These are phyloP conservation scores for Picea glauca DNA, from an alignment of 75 land plant species.

Conservation along the genomic window DNA sequence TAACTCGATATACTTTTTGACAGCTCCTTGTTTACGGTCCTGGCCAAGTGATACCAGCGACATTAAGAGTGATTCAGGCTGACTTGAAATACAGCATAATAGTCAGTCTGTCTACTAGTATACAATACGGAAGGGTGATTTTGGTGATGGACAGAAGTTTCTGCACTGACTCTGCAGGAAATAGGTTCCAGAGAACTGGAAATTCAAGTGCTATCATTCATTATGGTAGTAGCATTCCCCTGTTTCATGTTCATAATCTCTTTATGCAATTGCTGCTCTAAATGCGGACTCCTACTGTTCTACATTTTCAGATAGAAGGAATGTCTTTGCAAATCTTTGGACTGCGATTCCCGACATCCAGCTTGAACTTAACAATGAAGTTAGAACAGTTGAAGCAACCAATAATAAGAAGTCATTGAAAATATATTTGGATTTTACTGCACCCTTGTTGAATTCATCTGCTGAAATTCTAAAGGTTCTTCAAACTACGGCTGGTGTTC, in stretches of 20 bases:
- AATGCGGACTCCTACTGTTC: background rate
- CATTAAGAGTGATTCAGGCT: conserved; percentile 42
- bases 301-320: conserved; percentile 50
- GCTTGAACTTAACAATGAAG: conserved; percentile 36
- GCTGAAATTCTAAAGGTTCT: conserved; percentile 49
- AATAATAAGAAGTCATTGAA: conserved; percentile 40
- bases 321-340: conserved; percentile 42
- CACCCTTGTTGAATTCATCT: conserved; percentile 59
- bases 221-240: conserved; percentile 38
- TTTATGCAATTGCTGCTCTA: no score
- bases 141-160: conserved; percentile 48
- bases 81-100: conserved; percentile 43
- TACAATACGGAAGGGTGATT: conserved; percentile 48
- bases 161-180: conserved; percentile 73
- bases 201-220: conserved; percentile 57
- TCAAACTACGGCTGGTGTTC: conserved; percentile 35
- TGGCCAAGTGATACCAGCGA: conserved; percentile 57
- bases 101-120: conserved; percentile 35
- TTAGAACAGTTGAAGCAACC: conserved; percentile 63
- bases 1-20: background rate
- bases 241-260: background rate
- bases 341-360: conserved; percentile 57
- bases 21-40: conserved; percentile 83
- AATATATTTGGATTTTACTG: conserved; percentile 63
- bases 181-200: conserved; percentile 49